Base-by-base conservation (phyloP, 352 stramenopile species). In the Globisporangium okanoganense region DNA sequence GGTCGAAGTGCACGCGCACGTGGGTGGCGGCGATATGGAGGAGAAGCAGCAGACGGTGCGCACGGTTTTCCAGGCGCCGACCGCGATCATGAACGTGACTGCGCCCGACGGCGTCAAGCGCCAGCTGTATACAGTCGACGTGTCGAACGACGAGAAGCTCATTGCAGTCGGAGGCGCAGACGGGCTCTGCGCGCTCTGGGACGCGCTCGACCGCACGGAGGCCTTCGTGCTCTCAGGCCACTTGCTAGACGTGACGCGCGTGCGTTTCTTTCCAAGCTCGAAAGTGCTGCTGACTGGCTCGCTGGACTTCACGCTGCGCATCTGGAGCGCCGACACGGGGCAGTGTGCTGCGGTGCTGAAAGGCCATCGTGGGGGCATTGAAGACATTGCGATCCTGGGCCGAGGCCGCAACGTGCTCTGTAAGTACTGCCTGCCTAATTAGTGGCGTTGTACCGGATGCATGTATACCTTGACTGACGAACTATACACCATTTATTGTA, bases 261-360 rank as follows among this genome's bases (percentile, higher is more conserved):
- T 68, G 14, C 67, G 56, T 18, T 93, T 93, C 64, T 92, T 90
- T 36, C 83, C 83, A 0, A 93, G 83, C 65, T 72, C 78, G 16
- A 74, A 85, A 45, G 83, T 93, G 22, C 49, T 88, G 43, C 74
- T 93, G 2, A 89, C 83, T 0, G 79, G 73, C 0, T 87, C 80
- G n/a, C 43, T 90, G 33, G 83, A 93, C 66, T 85, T 90, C 33
- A 88, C 75, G 44, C 63, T 93, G 41, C 75, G 79, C 20, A 87
- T 93, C 35, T 93, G 81, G 81, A 87, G 74, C 38, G 55, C 77
- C 0, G 60, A 73, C 20, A 62, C 22, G 4, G 82, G 76, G 8
- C 70, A 58, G 4, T 91, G 81, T 43, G 83, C 74, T 3, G 80
- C 78, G 1, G 73, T 87, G 31, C 55, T 93, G 22, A 79, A 77